Evolutionary conservation across 1,139 yeast species (phyloP).

Genomic region (Protomyces arabidopsidicola): DNA sequence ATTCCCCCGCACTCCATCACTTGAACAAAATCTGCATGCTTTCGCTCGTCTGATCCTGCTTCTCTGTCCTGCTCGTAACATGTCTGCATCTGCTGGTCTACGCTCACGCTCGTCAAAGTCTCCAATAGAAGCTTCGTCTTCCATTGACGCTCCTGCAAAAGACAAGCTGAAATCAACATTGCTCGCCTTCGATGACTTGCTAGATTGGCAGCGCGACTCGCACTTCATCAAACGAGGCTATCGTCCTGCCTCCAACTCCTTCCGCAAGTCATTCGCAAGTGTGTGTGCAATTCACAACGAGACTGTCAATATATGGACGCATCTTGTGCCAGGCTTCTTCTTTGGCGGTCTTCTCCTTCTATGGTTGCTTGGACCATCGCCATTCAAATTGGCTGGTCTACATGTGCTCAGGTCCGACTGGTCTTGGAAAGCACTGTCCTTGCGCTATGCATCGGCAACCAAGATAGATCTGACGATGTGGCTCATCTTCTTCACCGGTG

Average conservation of each 20-base stretch:
- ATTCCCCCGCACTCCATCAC: no score
- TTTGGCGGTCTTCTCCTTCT: conserved; percentile 31
- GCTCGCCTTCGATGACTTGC: conserved; percentile 50
- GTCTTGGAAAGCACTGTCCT: background rate
- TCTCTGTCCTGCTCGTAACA: background rate
- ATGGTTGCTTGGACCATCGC: background rate
- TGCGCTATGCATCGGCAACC: conserved; percentile 14
- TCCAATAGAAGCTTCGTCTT: background rate
- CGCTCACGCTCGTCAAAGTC: background rate
- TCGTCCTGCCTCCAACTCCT: conserved; percentile 63
- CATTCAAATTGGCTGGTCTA: background rate
- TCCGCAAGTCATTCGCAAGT: conserved; percentile 50
- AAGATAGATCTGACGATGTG: conserved; percentile 47
- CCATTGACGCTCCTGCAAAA: background rate
- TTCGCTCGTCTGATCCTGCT: background rate
- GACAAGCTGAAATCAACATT: background rate
- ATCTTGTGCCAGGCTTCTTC: conserved; percentile 57
- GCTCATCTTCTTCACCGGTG: conserved; percentile 50
- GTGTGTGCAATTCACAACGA: conserved; percentile 76
- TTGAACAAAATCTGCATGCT: no score
- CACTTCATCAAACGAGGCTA: conserved; percentile 71
- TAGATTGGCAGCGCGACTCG: conserved; percentile 84
- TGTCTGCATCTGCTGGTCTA: background rate
- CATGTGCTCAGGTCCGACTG: background rate
- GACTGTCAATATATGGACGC: conserved; percentile 74